Evolutionary conservation across 306 rosid genomes (phyloP).

Genomic region (Vigna unguiculata): DNA sequence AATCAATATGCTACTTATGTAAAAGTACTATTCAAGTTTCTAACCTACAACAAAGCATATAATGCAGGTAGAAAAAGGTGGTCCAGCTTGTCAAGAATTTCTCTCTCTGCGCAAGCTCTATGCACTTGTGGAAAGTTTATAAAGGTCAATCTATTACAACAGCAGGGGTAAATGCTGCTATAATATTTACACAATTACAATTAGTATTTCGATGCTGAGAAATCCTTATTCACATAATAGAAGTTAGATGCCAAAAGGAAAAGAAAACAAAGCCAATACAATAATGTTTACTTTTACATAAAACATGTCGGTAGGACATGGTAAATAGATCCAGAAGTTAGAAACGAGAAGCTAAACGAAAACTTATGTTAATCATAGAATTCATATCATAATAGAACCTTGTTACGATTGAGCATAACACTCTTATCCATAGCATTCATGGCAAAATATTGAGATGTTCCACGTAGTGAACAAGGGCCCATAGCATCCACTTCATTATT

Average conservation of each 20-base stretch:
- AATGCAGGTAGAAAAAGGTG: conserved; percentile 97
- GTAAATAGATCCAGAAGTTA: not conserved
- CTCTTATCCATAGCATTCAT: conserved; percentile 99
- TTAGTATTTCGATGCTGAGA: not conserved
- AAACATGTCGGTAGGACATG: not conserved
- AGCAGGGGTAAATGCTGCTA: conserved; percentile 14
- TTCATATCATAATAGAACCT: conserved; percentile 61
- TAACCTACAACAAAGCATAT: conserved; percentile 97
- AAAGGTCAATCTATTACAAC: conserved; percentile 19
- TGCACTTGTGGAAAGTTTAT: conserved; percentile 71
- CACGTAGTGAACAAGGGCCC: too few relatives aligned
- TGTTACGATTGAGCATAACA: conserved; percentile 93
- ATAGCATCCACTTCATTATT: too few relatives aligned
- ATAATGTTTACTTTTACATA: not conserved
- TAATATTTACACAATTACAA: conserved; percentile 15
- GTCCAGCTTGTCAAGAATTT: conserved; percentile 95
- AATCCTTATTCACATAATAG: not conserved
- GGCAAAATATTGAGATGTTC: conserved; percentile 76
- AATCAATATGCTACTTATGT: not conserved
- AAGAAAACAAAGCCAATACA: conserved; percentile 3
- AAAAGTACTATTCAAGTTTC: conserved; percentile 34
- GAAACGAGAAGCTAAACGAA: not conserved
- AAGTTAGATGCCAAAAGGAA: conserved; percentile 1
- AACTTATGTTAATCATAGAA: conserved; percentile 2
- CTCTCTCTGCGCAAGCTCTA: conserved; percentile 97